Evolutionary conservation across 495 filamentous ascomycete genomes (phyloP).

Genomic region (Penicillium manginii): DNA sequence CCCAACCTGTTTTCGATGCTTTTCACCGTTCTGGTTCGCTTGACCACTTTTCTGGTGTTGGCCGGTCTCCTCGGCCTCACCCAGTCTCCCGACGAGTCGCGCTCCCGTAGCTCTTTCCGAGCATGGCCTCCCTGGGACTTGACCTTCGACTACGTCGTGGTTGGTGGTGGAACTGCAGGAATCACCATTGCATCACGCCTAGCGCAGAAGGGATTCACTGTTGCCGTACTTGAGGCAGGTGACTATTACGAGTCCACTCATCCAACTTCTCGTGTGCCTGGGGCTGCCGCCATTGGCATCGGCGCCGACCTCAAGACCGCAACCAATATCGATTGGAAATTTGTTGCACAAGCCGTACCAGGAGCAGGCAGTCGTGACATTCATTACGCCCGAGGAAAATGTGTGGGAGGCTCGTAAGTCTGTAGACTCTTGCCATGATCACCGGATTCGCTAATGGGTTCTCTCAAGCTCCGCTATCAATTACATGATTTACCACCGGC

Average conservation of each 20-base stretch:
- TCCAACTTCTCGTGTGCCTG: slow-evolving; percentile 51
- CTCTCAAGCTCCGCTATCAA: slow-evolving; percentile 34
- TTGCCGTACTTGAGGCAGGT: slow-evolving; percentile 63
- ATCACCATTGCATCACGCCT: slow-evolving; percentile 50
- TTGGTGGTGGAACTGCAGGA: slow-evolving; percentile 58
- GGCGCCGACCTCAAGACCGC: slow-evolving; percentile 35
- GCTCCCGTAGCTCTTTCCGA: neutral
- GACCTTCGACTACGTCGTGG: slow-evolving; percentile 54
- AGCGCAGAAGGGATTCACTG: slow-evolving; percentile 36
- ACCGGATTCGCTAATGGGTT: neutral
- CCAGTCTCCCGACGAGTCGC: neutral
- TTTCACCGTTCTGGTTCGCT: neutral
- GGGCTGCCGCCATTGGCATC: slow-evolving; percentile 32
- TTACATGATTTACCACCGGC: slow-evolving; percentile 45
- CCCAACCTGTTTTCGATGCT: neutral
- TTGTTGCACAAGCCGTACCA: slow-evolving; percentile 33
- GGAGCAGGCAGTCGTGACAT: slow-evolving; percentile 42
- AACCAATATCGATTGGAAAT: slow-evolving; percentile 54
- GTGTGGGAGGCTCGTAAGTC: slow-evolving; percentile 43
- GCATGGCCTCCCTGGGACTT: slow-evolving; percentile 13
- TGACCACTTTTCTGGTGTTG: neutral
- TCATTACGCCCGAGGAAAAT: slow-evolving; percentile 46
- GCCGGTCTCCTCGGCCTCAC: neutral
- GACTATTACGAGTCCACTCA: slow-evolving; percentile 55
- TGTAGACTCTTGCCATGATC: neutral